Evolutionary conservation across 2,329 filamentous ascomycete species (phyloP), one percentile per base, ranked within the genome.

Genomic region (Fusarium fujikuroi): DNA sequence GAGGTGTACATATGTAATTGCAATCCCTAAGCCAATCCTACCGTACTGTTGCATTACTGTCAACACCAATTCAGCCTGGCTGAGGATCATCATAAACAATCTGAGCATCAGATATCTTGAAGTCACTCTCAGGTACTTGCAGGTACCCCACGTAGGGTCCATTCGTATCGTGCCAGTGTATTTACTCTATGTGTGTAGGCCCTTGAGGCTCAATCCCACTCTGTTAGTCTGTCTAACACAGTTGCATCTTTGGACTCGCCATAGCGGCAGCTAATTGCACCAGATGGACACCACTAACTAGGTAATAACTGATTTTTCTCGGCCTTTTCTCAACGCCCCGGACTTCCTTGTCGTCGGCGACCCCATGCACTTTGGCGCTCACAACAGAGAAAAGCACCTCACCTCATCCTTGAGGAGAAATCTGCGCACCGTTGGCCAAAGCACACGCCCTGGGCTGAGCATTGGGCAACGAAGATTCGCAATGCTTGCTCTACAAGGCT

Each of bases 231-330:
- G 59, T 37, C 52, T 47, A 50, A 58, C 63, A n/a, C 19, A 58
- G 46, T 66, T 44, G 21, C 32, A 60, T 50, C 25, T 65, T 46
- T 43, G 46, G 36, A 54, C 59, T 75, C 73, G 69, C 72, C 69
- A 77, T 77, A 49, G 61, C 25, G 49, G 43, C 63, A 62, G 63
- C 63, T 54, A 67, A 76, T 73, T 76, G 71, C 73, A 75, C 46
- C 39, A 66, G 54, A 47, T 47, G 47, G 37, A 39, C 53, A 65
- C 54, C 28, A 58, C 60, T 39, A 37, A 36, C 40, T 44, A 28
- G 44, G 44, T 15, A 30, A 42, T 59, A 66, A 44, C 42, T 56
- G 50, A 43, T 44, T 63, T 40, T 39, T 34, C 62, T 73, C 70
- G 71, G 70, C 23, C 59, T 71, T 46, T 73, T 65, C 37, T 28